Evolutionary conservation across 208 protist genomes (phyloP).

Genomic region (Leishmania gerbilli): DNA sequence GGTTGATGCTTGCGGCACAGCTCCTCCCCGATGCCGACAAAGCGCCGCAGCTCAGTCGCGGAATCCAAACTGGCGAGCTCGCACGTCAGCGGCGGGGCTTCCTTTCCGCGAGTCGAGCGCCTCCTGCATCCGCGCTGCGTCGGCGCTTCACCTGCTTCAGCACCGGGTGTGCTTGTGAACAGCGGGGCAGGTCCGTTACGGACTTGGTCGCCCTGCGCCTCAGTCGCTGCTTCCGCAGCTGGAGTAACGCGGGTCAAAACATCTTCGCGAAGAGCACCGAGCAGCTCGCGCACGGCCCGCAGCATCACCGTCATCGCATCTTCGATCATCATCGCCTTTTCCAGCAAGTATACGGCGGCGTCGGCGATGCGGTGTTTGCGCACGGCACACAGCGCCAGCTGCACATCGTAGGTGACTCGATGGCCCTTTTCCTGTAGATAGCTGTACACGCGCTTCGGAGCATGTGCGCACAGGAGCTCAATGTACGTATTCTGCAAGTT

Average conservation of each 20-base stretch:
- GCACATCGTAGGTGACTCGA: conserved; percentile 67
- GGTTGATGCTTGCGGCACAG: conserved; percentile 49
- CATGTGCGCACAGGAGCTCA: conserved; percentile 69
- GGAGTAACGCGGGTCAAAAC: conserved; percentile 4
- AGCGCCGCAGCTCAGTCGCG: conserved; percentile 30
- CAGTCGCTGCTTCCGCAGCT: not conserved
- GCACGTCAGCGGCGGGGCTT: not conserved
- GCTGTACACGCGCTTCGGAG: conserved; percentile 56
- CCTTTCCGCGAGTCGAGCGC: not conserved
- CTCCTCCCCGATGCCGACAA: conserved; percentile 45
- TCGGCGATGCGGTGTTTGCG: conserved; percentile 57
- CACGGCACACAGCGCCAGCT: conserved; percentile 49
- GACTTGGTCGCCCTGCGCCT: not conserved
- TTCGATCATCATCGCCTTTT: conserved; percentile 55
- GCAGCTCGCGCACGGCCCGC: conserved; percentile 19
- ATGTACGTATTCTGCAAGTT: conserved; percentile 85
- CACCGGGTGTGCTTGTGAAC: not conserved
- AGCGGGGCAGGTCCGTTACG: too few species aligned
- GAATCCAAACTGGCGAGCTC: not conserved
- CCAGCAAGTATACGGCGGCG: conserved; percentile 67
- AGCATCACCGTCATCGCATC: conserved; percentile 62
- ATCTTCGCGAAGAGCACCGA: conserved; percentile 25
- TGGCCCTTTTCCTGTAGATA: conserved; percentile 51
- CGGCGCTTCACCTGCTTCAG: not conserved
- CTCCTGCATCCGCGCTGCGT: not conserved